Percentiles rank a stretch among this genome's conserved stretches.
These are phyloP conservation scores for Glaciozyma antarctica DNA, from an alignment of 768 basidiomycete species.

Conservation along the genomic window DNA sequence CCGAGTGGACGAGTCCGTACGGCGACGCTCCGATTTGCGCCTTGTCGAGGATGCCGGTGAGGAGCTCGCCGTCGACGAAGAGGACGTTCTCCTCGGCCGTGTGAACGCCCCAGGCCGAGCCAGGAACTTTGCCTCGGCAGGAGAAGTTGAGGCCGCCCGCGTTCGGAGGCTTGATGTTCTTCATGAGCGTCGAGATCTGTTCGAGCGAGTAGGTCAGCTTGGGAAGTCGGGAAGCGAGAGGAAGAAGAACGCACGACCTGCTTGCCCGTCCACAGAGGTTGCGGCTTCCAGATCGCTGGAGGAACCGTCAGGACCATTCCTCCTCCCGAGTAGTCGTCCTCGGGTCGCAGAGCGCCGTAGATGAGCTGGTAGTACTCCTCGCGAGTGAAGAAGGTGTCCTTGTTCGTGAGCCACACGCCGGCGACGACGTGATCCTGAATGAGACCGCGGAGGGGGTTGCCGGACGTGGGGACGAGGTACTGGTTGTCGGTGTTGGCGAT, in stretches of 20 bases:
- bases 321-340: constrained; percentile 55
- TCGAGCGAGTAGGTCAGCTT: background rate
- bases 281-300: constrained; percentile 85
- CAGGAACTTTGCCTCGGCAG: constrained; percentile 81
- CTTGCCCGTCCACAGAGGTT: constrained; percentile 91
- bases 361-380: constrained; percentile 94
- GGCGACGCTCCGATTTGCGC: constrained; percentile 93
- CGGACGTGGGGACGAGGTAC: constrained; percentile 97
- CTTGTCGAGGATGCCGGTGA: constrained; percentile 92
- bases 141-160: constrained; percentile 73
- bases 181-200: constrained; percentile 85
- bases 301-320: constrained; percentile 70
- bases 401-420: constrained; percentile 98
- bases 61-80: constrained; percentile 84
- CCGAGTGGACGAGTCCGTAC: constrained; percentile 92
- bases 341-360: constrained; percentile 85
- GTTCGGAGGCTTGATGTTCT: constrained; percentile 75
- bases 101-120: constrained; percentile 50
- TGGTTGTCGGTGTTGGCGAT: constrained; percentile 98
- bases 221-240: background rate
- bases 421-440: constrained; percentile 99
- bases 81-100: constrained; percentile 76
- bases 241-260: constrained; percentile 64
- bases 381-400: constrained; percentile 85
- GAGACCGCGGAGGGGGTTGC: constrained; percentile 89